Evolutionary conservation across 2,329 filamentous ascomycete species (phyloP).

Genomic region (Exophiala oligosperma): DNA sequence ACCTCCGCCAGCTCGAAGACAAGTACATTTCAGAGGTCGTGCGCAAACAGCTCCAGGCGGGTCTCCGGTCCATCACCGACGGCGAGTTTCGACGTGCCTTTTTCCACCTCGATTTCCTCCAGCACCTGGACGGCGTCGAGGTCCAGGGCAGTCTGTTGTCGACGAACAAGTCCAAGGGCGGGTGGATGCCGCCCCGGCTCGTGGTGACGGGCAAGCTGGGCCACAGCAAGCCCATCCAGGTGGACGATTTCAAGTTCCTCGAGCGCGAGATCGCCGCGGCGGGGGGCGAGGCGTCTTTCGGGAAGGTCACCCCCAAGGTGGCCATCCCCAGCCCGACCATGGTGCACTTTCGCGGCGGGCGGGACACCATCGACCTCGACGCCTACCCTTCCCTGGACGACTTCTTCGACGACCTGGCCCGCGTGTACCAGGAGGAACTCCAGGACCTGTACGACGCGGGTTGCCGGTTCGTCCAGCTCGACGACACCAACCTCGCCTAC

Average conservation of each 20-base stretch:
- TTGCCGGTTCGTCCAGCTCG: slow-evolving; percentile 58
- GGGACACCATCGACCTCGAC: slow-evolving; percentile 53
- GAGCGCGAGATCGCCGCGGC: slow-evolving; percentile 45
- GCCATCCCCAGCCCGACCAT: slow-evolving; percentile 61
- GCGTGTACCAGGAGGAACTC: slow-evolving; percentile 57
- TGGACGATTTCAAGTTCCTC: slow-evolving; percentile 58
- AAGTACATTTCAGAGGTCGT: slow-evolving; percentile 51
- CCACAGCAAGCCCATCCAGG: slow-evolving; percentile 56
- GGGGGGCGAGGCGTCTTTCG: slow-evolving; percentile 2
- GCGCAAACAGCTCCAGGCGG: slow-evolving; percentile 49
- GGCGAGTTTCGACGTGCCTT: slow-evolving; percentile 59
- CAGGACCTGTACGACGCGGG: slow-evolving; percentile 55
- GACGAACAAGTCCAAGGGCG: slow-evolving; percentile 26
- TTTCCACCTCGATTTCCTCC: slow-evolving; percentile 61
- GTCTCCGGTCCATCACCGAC: slow-evolving; percentile 54
- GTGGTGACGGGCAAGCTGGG: slow-evolving; percentile 57
- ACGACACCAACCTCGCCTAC: slow-evolving; percentile 62
- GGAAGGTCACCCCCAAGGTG: slow-evolving; percentile 45
- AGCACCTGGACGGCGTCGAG: slow-evolving; percentile 56
- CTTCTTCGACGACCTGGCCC: slow-evolving; percentile 58
- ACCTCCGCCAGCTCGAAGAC: slow-evolving; percentile 55
- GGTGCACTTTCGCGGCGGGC: slow-evolving; percentile 59
- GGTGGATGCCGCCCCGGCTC: slow-evolving; percentile 53
- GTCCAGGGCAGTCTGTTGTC: slow-evolving; percentile 46
- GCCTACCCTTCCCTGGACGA: slow-evolving; percentile 57